Conservation (phyloP, 106 monocot species). For the Agapanthus africanus region DNA sequence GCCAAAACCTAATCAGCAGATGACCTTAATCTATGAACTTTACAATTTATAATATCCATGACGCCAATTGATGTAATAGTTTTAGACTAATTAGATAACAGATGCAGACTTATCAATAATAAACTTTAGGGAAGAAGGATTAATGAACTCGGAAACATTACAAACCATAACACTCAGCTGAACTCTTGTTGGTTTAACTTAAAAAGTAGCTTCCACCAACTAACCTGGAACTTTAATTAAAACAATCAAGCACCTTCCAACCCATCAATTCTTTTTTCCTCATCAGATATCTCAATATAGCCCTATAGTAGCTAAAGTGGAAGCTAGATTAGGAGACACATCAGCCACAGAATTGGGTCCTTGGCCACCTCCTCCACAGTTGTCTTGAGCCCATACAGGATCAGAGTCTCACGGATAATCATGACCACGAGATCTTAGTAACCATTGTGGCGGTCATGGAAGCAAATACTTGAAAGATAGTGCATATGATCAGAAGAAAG, state of each 20-base stretch:
- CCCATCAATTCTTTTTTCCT: neutral
- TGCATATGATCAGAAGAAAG: no score
- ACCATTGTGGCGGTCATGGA: no score
- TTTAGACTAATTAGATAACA: no score
- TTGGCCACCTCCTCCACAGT: neutral
- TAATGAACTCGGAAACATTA: no score
- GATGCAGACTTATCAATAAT: neutral
- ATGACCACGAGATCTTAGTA: no score
- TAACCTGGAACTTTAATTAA: neutral
- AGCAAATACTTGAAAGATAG: no score
- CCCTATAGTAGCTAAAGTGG: neutral
- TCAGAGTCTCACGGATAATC: no score
- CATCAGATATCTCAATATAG: neutral
- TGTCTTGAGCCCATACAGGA: neutral
- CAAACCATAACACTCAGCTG: neutral
- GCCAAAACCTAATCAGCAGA: neutral
- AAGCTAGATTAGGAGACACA: neutral
- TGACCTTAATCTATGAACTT: neutral
- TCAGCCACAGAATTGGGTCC: neutral
- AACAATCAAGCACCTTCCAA: neutral
- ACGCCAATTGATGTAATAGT: no score
- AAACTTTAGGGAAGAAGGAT: neutral
- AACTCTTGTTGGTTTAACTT: neutral
- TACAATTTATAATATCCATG: neutral
- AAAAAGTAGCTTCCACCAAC: neutral